Base-by-base conservation (phyloP, 1,284 basidiomycete genomes). In the Moesziomyces sp. region DNA sequence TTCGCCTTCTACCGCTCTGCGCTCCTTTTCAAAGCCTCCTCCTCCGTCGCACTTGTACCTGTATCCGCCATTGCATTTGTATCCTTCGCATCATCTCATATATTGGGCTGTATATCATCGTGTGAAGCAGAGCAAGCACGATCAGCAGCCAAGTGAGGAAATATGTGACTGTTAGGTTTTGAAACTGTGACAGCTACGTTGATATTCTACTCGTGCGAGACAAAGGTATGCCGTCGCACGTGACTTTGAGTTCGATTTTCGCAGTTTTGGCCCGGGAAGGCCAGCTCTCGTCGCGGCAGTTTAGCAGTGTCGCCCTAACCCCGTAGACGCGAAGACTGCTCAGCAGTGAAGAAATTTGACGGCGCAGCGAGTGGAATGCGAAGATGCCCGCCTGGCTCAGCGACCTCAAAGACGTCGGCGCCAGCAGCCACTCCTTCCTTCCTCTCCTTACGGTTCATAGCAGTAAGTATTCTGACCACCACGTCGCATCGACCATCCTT, bases 361-460 rank as follows among this genome's bases (percentile, higher is more conserved):
- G 55, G 53, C 48, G 35, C 38, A 42, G 33, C 46, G 28, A 5
- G n/a, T 0, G 47, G 42, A 35, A 13, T 24, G 24, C 7, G 13
- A 6, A 28, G 26, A 28, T 13, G 14, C n/a, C 21, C 14, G 5
- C 7, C 24, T n/a, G 40, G 19, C 21, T 48, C 35, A 43, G 21
- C 19, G 55, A 33, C 30, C 52, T 55, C 56, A 40, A 40, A 40
- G 38, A 40, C 38, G 14, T 40, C 38, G 38, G 38, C 16, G 38
- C 52, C 48, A 35, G 52, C 52, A 38, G 42, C 46, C 54, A 50
- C 50, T 46, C 54, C 62, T 66, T 64, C 50, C 59, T 52, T 64
- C 55, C 54, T 52, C 54, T 70, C 60, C 53, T 60, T 24, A 68
- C 59, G 65, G 70, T 68, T 68, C 68, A 52, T 60, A 73, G 70